phyloP scores from a whole-genome alignment of 1,284 basidiomycete species.

The Moesziomyces antarcticus region DNA sequence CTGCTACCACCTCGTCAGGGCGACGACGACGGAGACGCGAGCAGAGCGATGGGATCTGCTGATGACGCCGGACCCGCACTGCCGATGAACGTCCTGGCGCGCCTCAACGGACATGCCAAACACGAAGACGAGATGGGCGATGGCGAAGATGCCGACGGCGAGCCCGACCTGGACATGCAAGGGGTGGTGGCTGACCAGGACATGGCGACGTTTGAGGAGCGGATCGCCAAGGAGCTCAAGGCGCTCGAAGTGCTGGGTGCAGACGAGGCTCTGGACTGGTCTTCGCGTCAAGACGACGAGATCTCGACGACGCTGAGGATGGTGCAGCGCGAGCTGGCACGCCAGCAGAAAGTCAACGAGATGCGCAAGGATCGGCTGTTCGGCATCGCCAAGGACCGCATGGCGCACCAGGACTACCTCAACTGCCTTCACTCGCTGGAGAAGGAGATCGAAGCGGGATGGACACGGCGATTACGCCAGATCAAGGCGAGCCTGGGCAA shows the following conservation, averaged over 20 bases:
- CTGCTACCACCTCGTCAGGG: conserved; percentile 42
- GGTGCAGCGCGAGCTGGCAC: conserved; percentile 83
- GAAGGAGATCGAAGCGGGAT: conserved; percentile 64
- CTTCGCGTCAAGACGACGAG: conserved; percentile 78
- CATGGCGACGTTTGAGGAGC: conserved; percentile 72
- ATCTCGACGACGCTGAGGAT: conserved; percentile 88
- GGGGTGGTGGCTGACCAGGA: conserved; percentile 65
- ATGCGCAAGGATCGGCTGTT: conserved; percentile 80
- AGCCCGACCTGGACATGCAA: conserved; percentile 26
- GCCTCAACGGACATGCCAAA: conserved; percentile 25
- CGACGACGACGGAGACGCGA: conserved; percentile 6
- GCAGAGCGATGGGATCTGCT: conserved; percentile 2
- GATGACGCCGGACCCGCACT: conserved; percentile 13
- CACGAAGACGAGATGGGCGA: conserved; percentile 37
- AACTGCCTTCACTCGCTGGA: conserved; percentile 62
- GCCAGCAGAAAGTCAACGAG: conserved; percentile 83
- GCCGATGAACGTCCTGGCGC: conserved; percentile 10
- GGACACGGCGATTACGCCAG: conserved; percentile 62
- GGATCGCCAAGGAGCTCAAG: conserved; percentile 72
- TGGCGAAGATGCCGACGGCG: conserved; percentile 48
- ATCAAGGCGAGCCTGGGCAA: conserved; percentile 63
- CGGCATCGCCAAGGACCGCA: conserved; percentile 82
- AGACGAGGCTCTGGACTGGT: conserved; percentile 68
- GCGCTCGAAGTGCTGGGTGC: conserved; percentile 71
- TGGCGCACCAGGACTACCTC: conserved; percentile 77